Percentiles rank a stretch among this genome's conserved stretches.
These are phyloP conservation scores for Taphrina betulina DNA, from an alignment of 1,139 yeast genomes.

Conservation along the genomic window DNA sequence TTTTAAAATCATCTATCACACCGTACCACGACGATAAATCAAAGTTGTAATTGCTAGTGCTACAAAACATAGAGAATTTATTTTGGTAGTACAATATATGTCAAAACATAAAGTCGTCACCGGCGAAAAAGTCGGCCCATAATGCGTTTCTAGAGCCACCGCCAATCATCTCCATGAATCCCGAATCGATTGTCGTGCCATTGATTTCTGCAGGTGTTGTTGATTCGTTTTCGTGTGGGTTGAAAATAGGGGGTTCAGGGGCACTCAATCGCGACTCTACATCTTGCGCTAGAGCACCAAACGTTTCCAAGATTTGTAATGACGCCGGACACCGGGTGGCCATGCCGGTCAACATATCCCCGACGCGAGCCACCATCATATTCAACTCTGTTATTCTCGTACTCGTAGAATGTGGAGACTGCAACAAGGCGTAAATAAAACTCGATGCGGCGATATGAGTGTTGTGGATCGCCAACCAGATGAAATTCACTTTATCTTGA, in stretches of 20 bases:
- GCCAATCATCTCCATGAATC: slow-evolving; percentile 17
- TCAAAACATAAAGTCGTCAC: slow-evolving; percentile 26
- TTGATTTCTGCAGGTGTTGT: background rate
- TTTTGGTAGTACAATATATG: too few relatives aligned
- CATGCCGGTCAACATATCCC: slow-evolving; percentile 25
- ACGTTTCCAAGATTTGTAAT: slow-evolving; percentile 13
- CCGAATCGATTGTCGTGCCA: background rate
- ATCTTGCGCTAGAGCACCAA: slow-evolving; percentile 11
- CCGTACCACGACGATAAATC: too few relatives aligned
- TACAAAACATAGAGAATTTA: too few relatives aligned
- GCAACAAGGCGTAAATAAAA: slow-evolving; percentile 23
- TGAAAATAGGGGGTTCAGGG: background rate
- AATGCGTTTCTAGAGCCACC: slow-evolving; percentile 5
- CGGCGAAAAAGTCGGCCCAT: slow-evolving; percentile 22
- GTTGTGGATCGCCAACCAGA: slow-evolving; percentile 93
- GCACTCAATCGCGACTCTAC: slow-evolving; percentile 7
- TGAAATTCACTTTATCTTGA: slow-evolving; percentile 66
- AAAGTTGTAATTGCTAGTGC: too few relatives aligned
- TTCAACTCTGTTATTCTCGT: slow-evolving; percentile 1
- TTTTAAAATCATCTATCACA: too few relatives aligned
- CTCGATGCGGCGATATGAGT: slow-evolving; percentile 67
- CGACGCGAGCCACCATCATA: slow-evolving; percentile 12
- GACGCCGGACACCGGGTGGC: slow-evolving; percentile 29
- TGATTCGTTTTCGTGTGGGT: background rate
- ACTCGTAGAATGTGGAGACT: background rate